Percentiles rank a stretch among this genome's conserved stretches.
These are phyloP conservation scores for Ambrosiella xylebori DNA, from an alignment of 2,329 filamentous ascomycete genomes.

Conservation along the genomic window DNA sequence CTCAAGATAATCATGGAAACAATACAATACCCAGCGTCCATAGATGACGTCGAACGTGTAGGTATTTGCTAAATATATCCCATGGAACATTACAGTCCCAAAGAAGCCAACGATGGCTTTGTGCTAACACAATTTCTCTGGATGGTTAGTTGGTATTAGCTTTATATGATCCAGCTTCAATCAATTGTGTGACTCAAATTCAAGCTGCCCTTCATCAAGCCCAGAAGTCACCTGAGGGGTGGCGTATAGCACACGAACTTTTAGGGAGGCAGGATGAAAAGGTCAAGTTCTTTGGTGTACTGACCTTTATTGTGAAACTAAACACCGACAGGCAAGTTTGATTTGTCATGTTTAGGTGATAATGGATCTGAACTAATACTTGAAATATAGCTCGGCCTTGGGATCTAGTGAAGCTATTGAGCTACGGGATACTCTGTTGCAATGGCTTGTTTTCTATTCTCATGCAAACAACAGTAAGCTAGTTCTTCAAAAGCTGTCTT, in stretches of 20 bases:
- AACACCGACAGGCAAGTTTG: constrained; percentile 68
- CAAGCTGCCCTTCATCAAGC: constrained; percentile 64
- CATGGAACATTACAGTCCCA: no score
- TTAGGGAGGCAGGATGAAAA: constrained; percentile 52
- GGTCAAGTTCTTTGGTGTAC: constrained; percentile 77
- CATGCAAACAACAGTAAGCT: constrained; percentile 36
- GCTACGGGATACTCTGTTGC: constrained; percentile 42
- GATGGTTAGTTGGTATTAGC: constrained; percentile 28
- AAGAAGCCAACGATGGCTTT: no score
- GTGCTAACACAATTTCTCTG: not conserved
- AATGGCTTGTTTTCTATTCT: constrained; percentile 42
- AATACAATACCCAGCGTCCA: constrained; percentile 2
- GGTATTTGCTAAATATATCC: not conserved
- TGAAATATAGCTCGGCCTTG: constrained; percentile 27
- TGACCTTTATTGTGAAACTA: constrained; percentile 86
- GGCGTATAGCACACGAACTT: constrained; percentile 67
- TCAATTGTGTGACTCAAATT: constrained; percentile 30
- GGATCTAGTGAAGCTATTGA: constrained; percentile 39
- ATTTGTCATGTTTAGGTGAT: not conserved
- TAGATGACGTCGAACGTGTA: constrained; percentile 13
- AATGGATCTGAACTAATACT: no score
- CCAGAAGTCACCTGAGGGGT: constrained; percentile 66
- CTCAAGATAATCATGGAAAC: constrained; percentile 5
- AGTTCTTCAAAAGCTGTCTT: constrained; percentile 57
- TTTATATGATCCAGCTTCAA: constrained; percentile 35